Conservation (phyloP, 805 yeast species). For the Tetrapisispora nanseiensis region DNA sequence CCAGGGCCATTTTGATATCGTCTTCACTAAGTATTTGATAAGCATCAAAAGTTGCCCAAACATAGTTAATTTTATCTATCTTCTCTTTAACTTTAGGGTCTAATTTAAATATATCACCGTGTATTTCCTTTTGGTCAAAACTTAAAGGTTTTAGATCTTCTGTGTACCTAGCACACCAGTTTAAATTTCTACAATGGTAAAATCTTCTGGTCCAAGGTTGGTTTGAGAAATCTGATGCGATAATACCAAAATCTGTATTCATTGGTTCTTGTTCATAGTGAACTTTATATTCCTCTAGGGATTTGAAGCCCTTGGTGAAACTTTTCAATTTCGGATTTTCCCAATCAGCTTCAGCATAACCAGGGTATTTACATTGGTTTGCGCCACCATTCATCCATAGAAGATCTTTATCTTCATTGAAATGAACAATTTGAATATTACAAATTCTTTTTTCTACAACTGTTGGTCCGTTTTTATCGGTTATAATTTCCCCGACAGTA, state of each 20-base stretch:
- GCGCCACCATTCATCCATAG: conserved; percentile 19
- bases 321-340: conserved; percentile 5
- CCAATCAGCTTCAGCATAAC: conserved; percentile 10
- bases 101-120: conserved; percentile 2
- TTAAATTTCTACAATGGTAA: conserved; percentile 1
- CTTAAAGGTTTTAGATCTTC: not conserved
- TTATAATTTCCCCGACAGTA: conserved; percentile 11
- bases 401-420: conserved; percentile 5
- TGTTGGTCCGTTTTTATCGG: conserved; percentile 3
- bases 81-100: not conserved
- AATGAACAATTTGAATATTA: conserved; percentile 11
- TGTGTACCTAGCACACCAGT: conserved; percentile 3
- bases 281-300: conserved; percentile 5
- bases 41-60: conserved; percentile 2
- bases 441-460: conserved; percentile 8
- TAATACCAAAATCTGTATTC: conserved; percentile 2
- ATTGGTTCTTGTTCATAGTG: conserved; percentile 7
- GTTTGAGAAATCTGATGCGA: not conserved
- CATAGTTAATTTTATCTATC: not conserved
- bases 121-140: not conserved
- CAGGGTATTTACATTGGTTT: conserved; percentile 10
- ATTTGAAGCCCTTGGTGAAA: conserved; percentile 3
- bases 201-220: not conserved
- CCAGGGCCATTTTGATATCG: not conserved
- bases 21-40: not conserved